Conservation (phyloP, 2,329 filamentous ascomycete species). For the Samsoniella hepiali region DNA sequence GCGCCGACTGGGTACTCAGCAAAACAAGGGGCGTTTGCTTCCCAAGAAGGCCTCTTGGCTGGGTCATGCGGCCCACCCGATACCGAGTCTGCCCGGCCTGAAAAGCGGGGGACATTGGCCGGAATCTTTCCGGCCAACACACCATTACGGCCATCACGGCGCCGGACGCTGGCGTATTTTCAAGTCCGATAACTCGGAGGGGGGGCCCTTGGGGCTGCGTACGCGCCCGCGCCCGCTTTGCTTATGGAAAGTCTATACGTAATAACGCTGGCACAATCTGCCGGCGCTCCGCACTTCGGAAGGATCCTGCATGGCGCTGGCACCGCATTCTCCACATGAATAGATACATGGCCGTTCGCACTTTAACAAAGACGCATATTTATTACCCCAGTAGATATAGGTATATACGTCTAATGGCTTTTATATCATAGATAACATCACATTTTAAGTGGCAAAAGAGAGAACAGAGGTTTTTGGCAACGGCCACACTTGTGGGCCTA, state of each 20-base stretch:
- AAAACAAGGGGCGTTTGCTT: background rate
- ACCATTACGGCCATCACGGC: constrained; percentile 30
- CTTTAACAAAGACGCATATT: background rate
- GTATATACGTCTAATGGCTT: no score
- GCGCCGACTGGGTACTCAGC: background rate
- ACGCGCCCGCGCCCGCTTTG: background rate
- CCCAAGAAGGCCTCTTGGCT: background rate
- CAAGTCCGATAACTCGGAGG: constrained; percentile 16
- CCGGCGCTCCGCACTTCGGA: constrained; percentile 14
- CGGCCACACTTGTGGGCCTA: background rate
- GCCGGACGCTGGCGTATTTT: constrained; percentile 21
- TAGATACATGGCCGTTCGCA: constrained; percentile 14
- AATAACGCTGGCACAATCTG: constrained; percentile 3
- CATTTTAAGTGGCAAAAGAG: background rate
- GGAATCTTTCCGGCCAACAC: constrained; percentile 35
- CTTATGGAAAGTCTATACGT: constrained; percentile 10
- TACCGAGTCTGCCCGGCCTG: constrained; percentile 21
- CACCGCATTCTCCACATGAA: constrained; percentile 13
- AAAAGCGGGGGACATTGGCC: constrained; percentile 27
- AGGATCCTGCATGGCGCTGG: background rate
- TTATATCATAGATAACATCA: background rate
- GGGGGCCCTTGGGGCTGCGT: background rate
- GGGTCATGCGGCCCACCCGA: constrained; percentile 16
- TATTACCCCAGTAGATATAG: no score
- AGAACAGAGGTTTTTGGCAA: background rate